Percentiles rank a stretch among this genome's conserved stretches.
These are phyloP conservation scores for Malus fusca DNA, from an alignment of 306 rosid genomes.

Conservation along the genomic window DNA sequence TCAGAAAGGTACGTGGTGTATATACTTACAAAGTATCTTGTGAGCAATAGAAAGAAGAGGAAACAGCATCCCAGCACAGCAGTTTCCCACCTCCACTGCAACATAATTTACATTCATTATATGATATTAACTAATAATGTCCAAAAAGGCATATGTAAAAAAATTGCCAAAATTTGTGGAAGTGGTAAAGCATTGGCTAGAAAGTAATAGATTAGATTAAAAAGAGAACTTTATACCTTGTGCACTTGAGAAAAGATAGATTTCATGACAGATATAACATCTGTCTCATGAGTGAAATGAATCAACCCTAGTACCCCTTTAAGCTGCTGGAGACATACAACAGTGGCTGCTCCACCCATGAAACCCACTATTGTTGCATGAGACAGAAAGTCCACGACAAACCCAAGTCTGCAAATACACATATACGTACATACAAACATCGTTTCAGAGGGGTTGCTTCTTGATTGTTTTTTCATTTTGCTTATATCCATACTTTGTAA, in stretches of 20 bases:
- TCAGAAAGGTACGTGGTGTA: neutral
- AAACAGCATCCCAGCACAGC: constrained; percentile 37
- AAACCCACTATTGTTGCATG: constrained; percentile 52
- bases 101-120: neutral
- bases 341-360: constrained; percentile 52
- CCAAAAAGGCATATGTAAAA: neutral
- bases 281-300: constrained; percentile 45
- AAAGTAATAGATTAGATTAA: neutral
- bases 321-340: constrained; percentile 44
- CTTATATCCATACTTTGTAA: neutral
- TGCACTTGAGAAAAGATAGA: constrained; percentile 20
- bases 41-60: constrained; percentile 33
- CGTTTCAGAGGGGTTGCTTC: neutral
- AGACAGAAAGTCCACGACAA: constrained; percentile 42
- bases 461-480: neutral
- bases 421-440: neutral
- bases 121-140: neutral
- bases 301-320: constrained; percentile 37
- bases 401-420: constrained; percentile 27
- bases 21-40: constrained; percentile 27
- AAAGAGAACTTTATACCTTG: constrained; percentile 16
- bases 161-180: neutral
- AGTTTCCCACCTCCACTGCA: constrained; percentile 60
- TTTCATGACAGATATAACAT: constrained; percentile 29
- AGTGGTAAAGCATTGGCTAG: neutral